Evolutionary conservation across 495 filamentous ascomycete species (phyloP), one percentile per base, ranked within the genome.

Genomic region (Aspergillus biplanus): DNA sequence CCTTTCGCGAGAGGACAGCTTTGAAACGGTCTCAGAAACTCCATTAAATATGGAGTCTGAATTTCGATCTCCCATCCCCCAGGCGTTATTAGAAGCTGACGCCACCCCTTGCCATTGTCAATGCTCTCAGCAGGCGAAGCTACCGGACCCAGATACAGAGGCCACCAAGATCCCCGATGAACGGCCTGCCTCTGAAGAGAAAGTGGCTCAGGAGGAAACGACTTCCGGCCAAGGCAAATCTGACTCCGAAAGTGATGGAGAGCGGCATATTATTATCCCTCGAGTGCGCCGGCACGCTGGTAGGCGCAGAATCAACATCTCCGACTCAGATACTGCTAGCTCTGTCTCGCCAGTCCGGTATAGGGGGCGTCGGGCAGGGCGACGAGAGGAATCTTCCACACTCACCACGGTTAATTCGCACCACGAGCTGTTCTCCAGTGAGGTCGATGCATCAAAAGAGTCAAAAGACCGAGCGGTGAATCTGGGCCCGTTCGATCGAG

Each of bases 1-100:
- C 16, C 21, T 50, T 21, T 50, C 47, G 6, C 47, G 47, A 56
- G 48, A 60, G 32, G 46, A 60, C 9, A 60, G 58, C 47, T 60
- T 60, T 21, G 58, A 60, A 50, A n/a, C 34, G 6, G 31, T 60
- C 58, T 50, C 44, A n/a, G 33, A 50, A n/a, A n/a, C 16, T 4
- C 46, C 21, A 15, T 15, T 33, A 8, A 32, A 33, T 0, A 44
- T 47, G 44, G 7, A 50, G 39, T 13, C 8, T 15, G 6, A 6
- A 11, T 11, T 18, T 5, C 11, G 9, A 50, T 1, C 47, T 18
- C 47, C 16, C 9, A n/a, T 5, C 16, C 47, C 21, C 1, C n/a
- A 7, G 16, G 2, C 8, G n/a, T 21, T 3, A 44, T 9, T 9
- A 9, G 7, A 44, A 11, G n/a, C 4, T 9, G 39, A 44, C 39